Conservation (phyloP, 306 rosid species). For the Pterocarpus macrocarpus region DNA sequence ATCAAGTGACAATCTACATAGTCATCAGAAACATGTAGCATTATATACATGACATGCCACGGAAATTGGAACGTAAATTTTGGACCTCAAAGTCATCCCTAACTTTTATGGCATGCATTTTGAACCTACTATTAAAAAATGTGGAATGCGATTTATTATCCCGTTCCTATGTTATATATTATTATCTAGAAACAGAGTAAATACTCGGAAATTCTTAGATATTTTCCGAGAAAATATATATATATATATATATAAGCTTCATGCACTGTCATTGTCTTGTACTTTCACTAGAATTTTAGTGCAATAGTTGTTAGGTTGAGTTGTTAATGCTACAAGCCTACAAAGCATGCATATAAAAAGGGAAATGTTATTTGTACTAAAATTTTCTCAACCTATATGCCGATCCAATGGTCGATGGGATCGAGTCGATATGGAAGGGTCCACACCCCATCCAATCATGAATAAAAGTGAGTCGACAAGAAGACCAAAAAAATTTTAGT, state of each 20-base stretch:
- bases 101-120: slow-evolving; percentile 32
- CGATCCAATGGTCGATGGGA: too few species aligned
- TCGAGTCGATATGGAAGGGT: too few species aligned
- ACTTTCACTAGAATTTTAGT: too few species aligned
- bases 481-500: too few species aligned
- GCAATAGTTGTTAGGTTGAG: neutral
- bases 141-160: neutral
- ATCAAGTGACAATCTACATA: slow-evolving; percentile 83
- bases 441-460: too few species aligned
- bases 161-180: neutral
- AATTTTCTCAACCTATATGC: too few species aligned
- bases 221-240: too few species aligned
- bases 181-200: slow-evolving; percentile 1
- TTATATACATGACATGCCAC: slow-evolving; percentile 25
- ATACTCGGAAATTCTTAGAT: neutral
- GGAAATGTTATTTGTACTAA: too few species aligned
- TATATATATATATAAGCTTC: too few species aligned
- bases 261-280: too few species aligned
- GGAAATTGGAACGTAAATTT: slow-evolving; percentile 19
- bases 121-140: slow-evolving; percentile 6
- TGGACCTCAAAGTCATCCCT: slow-evolving; percentile 13
- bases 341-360: too few species aligned
- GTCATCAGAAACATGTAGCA: slow-evolving; percentile 42
- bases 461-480: too few species aligned
- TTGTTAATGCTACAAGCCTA: neutral